Evolutionary conservation across 192 early-diverging fungal species (phyloP).

Genomic region (Entomortierella beljakovae): DNA sequence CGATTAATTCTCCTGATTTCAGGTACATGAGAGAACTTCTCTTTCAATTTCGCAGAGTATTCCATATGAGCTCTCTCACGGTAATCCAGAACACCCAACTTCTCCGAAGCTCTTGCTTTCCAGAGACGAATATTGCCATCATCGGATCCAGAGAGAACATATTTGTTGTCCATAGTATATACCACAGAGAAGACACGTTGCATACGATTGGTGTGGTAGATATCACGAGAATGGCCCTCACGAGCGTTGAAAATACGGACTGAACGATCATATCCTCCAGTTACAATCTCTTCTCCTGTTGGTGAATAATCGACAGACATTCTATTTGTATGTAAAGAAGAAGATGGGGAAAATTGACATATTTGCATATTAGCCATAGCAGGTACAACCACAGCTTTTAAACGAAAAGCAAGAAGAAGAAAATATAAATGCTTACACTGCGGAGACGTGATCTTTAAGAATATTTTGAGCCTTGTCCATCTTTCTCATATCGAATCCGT

Average conservation of each 20-base stretch:
- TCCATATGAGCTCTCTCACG: conserved; percentile 84
- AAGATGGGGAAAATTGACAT: neutral
- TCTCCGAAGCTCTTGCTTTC: conserved; percentile 95
- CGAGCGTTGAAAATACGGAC: conserved; percentile 87
- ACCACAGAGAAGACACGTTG: conserved; percentile 94
- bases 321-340: conserved; percentile 32
- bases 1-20: conserved; percentile 89
- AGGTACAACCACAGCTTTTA: too few species aligned
- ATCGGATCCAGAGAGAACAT: conserved; percentile 94
- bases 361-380: too few species aligned
- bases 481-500: conserved; percentile 98
- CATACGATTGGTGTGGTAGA: conserved; percentile 99
- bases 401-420: too few species aligned
- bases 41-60: conserved; percentile 91
- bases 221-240: conserved; percentile 87
- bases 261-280: conserved; percentile 95
- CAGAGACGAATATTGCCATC: conserved; percentile 98
- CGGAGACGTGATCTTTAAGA: conserved; percentile 96
- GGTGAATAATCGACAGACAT: conserved; percentile 98
- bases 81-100: conserved; percentile 71
- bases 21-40: conserved; percentile 90
- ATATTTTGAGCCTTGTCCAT: conserved; percentile 89
- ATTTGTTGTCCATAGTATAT: conserved; percentile 95
- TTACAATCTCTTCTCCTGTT: conserved; percentile 95
- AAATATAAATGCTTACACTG: conserved; percentile 74